Conservation (phyloP, 352 stramenopile genomes). For the Phytophthora parvispora region DNA sequence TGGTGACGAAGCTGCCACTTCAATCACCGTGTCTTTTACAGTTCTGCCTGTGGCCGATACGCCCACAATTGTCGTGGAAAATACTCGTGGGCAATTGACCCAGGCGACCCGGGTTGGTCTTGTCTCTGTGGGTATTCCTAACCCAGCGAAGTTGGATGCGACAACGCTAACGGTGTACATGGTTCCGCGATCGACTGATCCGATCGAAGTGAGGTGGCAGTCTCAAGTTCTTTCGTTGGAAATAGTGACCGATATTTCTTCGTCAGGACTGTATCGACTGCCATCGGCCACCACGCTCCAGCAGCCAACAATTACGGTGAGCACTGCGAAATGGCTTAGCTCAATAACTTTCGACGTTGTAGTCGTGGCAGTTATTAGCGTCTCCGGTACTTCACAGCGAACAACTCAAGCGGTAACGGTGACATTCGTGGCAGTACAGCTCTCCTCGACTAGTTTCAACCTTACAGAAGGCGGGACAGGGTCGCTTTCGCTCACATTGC, state of each 20-base stretch:
- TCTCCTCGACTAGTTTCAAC: slow-evolving; percentile 52
- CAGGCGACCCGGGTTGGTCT: slow-evolving; percentile 49
- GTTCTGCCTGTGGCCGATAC: slow-evolving; percentile 52
- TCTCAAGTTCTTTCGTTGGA: slow-evolving; percentile 38
- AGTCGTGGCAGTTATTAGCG: slow-evolving; percentile 34
- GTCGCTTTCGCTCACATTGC: slow-evolving; percentile 37
- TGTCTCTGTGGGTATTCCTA: slow-evolving; percentile 36
- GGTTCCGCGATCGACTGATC: slow-evolving; percentile 25
- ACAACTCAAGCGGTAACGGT: slow-evolving; percentile 29
- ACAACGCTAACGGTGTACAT: slow-evolving; percentile 50
- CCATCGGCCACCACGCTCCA: slow-evolving; percentile 34
- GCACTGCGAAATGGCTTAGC: slow-evolving; percentile 29
- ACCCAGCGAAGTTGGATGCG: slow-evolving; percentile 40
- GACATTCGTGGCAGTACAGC: slow-evolving; percentile 46
- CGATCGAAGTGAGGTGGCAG: slow-evolving; percentile 52
- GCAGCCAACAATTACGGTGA: slow-evolving; percentile 40
- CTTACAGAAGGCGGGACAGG: slow-evolving; percentile 47
- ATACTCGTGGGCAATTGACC: slow-evolving; percentile 41
- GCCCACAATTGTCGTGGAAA: slow-evolving; percentile 45
- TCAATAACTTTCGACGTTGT: slow-evolving; percentile 50
- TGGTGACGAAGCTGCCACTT: slow-evolving; percentile 23
- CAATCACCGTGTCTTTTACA: slow-evolving; percentile 24
- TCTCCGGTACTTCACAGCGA: slow-evolving; percentile 50
- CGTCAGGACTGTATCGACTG: slow-evolving; percentile 42
- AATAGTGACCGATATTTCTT: slow-evolving; percentile 38